Evolutionary conservation across 2,329 filamentous ascomycete genomes (phyloP), one percentile per base, ranked within the genome.

Genomic region (Pyricularia pennisetigena): DNA sequence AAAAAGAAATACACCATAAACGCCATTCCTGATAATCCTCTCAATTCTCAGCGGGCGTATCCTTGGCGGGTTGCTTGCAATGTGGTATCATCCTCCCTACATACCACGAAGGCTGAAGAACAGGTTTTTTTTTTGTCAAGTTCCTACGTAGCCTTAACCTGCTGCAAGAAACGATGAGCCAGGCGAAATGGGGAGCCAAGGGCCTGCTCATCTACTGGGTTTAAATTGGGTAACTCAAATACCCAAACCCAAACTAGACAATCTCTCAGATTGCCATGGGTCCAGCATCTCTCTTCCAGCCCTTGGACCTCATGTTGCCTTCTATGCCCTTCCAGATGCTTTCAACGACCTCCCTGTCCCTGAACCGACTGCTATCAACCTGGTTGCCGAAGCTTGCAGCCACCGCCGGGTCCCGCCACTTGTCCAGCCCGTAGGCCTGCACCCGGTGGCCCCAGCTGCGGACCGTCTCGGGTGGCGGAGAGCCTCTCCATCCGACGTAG

Each of bases 331-430:
- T 91, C 95, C 95, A 99, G 70, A 99, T 92, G 69, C 88, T 84
- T 83, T 98, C 95, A 10, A 97, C 93, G 23, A 96, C 89, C 81
- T 98, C 95, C 66, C 94, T 86, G 79, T 99, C 95, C 73, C 94
- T 85, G 88, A 94, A 98, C 14, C 85, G 82, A 69, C 84, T 85
- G 24, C 80, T 78, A 70, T 87, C 85, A 4, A 82, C 79, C 30
- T 26, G 61, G 26, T 32, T 29, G 62, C 24, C 20, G 16, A 57
- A 24, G 12, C 65, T 59, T 16, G 16, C 28, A 5, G 16, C n/a
- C 20, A 16, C 26, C 3, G 26, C 49, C 16, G 82, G 82, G 63
- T 84, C 82, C 59, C 88, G 89, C 87, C 90, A 97, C 74, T 94
- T 90, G 75, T 98, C 95, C n/a, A 99, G 86, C 65, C 87, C 86